Evolutionary conservation across 805 yeast species (phyloP).

Genomic region (Millerago galiae): DNA sequence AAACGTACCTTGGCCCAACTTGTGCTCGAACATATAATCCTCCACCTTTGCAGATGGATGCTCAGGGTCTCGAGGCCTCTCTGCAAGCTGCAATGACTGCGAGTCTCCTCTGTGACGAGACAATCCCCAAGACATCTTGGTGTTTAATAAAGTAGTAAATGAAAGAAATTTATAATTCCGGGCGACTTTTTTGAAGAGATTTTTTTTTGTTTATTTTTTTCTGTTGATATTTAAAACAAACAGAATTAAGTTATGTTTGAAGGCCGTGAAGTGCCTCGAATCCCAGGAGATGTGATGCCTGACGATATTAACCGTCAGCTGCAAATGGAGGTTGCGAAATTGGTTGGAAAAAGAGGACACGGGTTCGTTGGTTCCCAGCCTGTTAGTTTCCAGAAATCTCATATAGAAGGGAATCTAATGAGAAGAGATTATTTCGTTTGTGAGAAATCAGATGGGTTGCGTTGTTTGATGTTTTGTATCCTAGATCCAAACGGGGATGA

Average conservation of each 20-base stretch:
- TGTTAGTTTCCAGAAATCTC: conserved; percentile 75
- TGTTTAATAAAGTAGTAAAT: too few relatives aligned
- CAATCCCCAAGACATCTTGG: not conserved
- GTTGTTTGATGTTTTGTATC: conserved; percentile 68
- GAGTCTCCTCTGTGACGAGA: conserved; percentile 1
- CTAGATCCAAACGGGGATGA: conserved; percentile 72
- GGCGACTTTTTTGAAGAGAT: not conserved
- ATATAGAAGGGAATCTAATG: conserved; percentile 54
- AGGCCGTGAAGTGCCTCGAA: conserved; percentile 59
- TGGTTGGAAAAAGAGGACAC: conserved; percentile 45
- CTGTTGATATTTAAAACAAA: not conserved
- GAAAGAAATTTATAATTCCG: not conserved
- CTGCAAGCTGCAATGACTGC: not conserved
- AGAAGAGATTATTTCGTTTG: conserved; percentile 86
- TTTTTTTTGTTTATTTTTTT: not conserved
- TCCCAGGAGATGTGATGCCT: conserved; percentile 81
- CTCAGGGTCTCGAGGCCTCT: not conserved
- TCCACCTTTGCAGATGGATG: conserved; percentile 19
- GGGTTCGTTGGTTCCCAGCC: conserved; percentile 94
- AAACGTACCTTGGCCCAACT: conserved; percentile 80
- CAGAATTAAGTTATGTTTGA: conserved; percentile 10
- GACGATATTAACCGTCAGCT: conserved; percentile 64
- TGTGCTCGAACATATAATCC: conserved; percentile 29
- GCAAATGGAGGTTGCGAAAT: conserved; percentile 57
- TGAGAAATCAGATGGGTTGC: conserved; percentile 90